A percentile compares a stretch with the other conserved stretches of the same genome.
phyloP scores from a whole-genome alignment of 805 yeast genomes.

The Candida nitratophila region DNA sequence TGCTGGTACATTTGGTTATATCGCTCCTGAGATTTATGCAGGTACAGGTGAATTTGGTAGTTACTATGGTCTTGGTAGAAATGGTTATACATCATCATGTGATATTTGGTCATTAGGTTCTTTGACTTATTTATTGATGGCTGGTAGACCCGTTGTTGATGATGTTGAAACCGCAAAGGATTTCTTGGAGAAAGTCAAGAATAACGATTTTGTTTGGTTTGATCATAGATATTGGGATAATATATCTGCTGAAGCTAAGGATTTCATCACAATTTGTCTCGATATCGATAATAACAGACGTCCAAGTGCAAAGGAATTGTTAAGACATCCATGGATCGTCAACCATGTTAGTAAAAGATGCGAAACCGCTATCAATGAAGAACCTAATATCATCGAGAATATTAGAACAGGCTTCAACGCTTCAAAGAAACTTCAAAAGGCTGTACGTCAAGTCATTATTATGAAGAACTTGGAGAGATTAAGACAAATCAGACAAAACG shows the following conservation, averaged over 20 bases:
- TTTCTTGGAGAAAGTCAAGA: constrained; percentile 72
- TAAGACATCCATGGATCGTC: constrained; percentile 68
- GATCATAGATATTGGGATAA: constrained; percentile 83
- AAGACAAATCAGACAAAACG: constrained; percentile 46
- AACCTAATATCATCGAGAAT: constrained; percentile 64
- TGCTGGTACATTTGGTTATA: constrained; percentile 80
- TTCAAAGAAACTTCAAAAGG: constrained; percentile 69
- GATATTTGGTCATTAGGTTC: constrained; percentile 96
- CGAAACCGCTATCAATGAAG: background rate
- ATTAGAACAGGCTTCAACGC: constrained; percentile 72
- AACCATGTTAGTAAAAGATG: constrained; percentile 20
- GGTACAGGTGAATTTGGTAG: constrained; percentile 36
- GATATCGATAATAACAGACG: constrained; percentile 54
- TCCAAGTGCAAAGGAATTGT: constrained; percentile 54
- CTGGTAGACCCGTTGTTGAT: constrained; percentile 89
- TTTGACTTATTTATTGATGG: constrained; percentile 79
- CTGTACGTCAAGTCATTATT: constrained; percentile 71
- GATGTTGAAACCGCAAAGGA: constrained; percentile 76
- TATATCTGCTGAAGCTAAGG: constrained; percentile 68
- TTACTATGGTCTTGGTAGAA: constrained; percentile 26
- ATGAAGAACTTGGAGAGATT: constrained; percentile 66
- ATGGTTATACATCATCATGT: constrained; percentile 91
- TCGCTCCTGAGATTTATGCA: constrained; percentile 84
- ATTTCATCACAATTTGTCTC: constrained; percentile 61
- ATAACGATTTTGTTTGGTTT: constrained; percentile 71